Percentiles rank a stretch among this genome's conserved stretches.
Evolutionary conservation across 331 rosid species (phyloP).

Genomic region (Dryas integrifolia): DNA sequence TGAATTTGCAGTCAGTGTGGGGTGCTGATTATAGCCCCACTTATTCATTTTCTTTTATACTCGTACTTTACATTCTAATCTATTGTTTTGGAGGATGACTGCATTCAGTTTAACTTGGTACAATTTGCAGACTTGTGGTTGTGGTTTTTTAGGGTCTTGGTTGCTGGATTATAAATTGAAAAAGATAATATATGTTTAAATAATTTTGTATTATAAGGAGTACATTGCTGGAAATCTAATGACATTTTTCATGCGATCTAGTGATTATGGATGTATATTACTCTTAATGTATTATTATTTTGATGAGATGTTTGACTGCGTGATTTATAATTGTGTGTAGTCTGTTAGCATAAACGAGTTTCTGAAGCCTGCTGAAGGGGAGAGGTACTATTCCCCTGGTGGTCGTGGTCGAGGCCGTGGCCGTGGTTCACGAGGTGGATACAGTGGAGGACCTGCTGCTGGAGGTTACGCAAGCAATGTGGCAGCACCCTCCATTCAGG

Average conservation of each 20-base stretch:
- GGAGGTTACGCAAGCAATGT: slow-evolving; percentile 28
- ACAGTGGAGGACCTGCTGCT: slow-evolving; percentile 33
- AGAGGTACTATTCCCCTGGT: slow-evolving; percentile 30
- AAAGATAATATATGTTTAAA: no score
- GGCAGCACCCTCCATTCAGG: slow-evolving; percentile 54
- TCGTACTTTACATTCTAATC: no score
- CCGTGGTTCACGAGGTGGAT: slow-evolving; percentile 56
- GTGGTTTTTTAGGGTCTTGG: no score
- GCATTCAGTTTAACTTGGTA: no score
- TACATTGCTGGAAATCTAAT: background rate
- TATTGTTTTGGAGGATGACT: no score
- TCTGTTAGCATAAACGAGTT: slow-evolving; percentile 60
- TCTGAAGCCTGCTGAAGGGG: slow-evolving; percentile 63
- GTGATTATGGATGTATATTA: no score
- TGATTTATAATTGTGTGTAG: slow-evolving; percentile 30
- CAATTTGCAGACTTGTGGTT: no score
- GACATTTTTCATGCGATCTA: background rate
- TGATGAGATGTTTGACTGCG: background rate
- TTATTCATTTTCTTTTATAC: no score
- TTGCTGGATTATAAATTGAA: no score
- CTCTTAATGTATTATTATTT: background rate
- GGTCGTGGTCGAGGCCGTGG: slow-evolving; percentile 68
- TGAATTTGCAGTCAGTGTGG: no score
- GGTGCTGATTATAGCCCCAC: no score
- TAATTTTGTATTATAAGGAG: background rate